Conservation (phyloP, 2,329 filamentous ascomycete species). For the Pseudonectria foliicola region DNA sequence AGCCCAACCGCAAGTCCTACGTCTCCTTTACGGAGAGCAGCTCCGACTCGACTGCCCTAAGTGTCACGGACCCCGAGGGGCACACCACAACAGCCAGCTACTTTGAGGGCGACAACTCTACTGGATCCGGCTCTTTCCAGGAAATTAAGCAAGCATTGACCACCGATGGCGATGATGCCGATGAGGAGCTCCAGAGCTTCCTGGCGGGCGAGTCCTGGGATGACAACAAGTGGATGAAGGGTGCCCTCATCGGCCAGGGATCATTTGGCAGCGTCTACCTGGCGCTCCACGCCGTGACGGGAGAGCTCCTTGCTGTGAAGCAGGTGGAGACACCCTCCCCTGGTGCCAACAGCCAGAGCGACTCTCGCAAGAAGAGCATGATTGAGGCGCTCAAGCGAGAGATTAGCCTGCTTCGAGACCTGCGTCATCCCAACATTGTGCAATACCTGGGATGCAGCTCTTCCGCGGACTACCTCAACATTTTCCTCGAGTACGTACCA, state of each 20-base stretch:
- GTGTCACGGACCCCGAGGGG: slow-evolving; percentile 70
- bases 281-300: slow-evolving; percentile 89
- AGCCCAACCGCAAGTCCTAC: slow-evolving; percentile 90
- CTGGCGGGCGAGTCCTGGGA: slow-evolving; percentile 90
- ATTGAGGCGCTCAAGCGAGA: slow-evolving; percentile 95
- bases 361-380: slow-evolving; percentile 95
- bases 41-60: slow-evolving; percentile 63
- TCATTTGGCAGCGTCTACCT: slow-evolving; percentile 96
- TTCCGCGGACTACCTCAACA: slow-evolving; percentile 87
- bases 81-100: slow-evolving; percentile 68
- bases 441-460: slow-evolving; percentile 95
- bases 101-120: slow-evolving; percentile 73
- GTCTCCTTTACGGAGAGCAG: slow-evolving; percentile 77
- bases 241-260: slow-evolving; percentile 90
- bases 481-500: slow-evolving; percentile 98
- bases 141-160: slow-evolving; percentile 79
- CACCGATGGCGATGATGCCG: slow-evolving; percentile 85
- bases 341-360: slow-evolving; percentile 70
- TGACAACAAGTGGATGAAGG: slow-evolving; percentile 99
- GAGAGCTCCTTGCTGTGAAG: slow-evolving; percentile 96
- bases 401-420: slow-evolving; percentile 85
- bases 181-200: slow-evolving; percentile 85
- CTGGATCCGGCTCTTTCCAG: slow-evolving; percentile 66
- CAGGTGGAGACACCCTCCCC: slow-evolving; percentile 86
- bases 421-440: slow-evolving; percentile 95